phyloP scores from a whole-genome alignment of 140 eudicot species.

The Anethum foeniculum region DNA sequence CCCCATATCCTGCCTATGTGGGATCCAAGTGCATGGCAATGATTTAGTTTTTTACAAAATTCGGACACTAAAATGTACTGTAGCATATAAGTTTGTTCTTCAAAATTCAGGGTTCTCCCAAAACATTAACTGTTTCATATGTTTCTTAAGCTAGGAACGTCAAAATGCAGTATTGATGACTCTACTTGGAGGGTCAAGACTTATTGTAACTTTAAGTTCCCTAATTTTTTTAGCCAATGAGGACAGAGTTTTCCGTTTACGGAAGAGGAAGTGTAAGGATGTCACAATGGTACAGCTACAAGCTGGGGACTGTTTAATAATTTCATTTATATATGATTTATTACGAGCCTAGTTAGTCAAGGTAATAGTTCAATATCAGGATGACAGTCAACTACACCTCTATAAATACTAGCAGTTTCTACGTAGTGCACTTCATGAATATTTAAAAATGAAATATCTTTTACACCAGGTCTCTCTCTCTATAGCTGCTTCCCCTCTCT shows the following conservation, averaged over 20 bases:
- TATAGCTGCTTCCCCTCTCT: not conserved
- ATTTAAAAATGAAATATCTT: not conserved
- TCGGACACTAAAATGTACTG: not conserved
- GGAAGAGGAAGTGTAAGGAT: not conserved
- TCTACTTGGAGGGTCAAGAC: not conserved
- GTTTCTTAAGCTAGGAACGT: not conserved
- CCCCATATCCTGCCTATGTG: not conserved
- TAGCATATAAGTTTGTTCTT: not conserved
- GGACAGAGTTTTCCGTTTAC: not conserved
- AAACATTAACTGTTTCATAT: no score
- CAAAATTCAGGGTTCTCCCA: not conserved
- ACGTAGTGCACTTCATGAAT: not conserved
- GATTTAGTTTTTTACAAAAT: not conserved
- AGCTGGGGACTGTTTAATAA: not conserved
- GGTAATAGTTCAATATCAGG: not conserved
- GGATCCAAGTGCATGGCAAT: not conserved
- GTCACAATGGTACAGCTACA: not conserved
- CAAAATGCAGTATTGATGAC: not conserved
- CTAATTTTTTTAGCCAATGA: not conserved
- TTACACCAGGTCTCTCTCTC: not conserved
- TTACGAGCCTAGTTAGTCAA: not conserved
- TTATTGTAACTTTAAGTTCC: not conserved
- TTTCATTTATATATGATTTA: not conserved
- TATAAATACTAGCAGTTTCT: not conserved
- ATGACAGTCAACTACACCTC: not conserved